A percentile compares a stretch with the other conserved stretches of the same genome.
phyloP scores from a whole-genome alignment of 2,329 filamentous ascomycete genomes.

The Allantophomopsis cytisporea region DNA sequence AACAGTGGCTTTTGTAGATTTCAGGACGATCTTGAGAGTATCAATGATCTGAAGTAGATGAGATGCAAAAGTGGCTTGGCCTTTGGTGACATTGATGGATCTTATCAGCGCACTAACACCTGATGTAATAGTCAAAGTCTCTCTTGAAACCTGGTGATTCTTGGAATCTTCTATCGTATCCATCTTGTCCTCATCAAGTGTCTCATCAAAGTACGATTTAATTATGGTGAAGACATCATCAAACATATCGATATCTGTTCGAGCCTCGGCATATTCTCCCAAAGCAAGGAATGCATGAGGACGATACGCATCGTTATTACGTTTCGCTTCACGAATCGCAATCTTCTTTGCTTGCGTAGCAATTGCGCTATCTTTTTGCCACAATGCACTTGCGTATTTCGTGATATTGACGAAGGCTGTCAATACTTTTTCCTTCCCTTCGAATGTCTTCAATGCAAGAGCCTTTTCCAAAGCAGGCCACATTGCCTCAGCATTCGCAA shows the following conservation, averaged over 20 bases:
- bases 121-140: constrained; percentile 15
- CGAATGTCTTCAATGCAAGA: constrained; percentile 79
- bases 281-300: constrained; percentile 61
- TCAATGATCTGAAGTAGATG: constrained; percentile 14
- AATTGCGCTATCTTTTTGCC: constrained; percentile 35
- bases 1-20: constrained; percentile 14
- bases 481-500: constrained; percentile 44
- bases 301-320: constrained; percentile 77
- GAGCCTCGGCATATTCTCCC: constrained; percentile 56
- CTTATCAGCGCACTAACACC: constrained; percentile 17
- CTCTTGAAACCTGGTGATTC: constrained; percentile 8
- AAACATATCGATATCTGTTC: constrained; percentile 58
- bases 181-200: constrained; percentile 49
- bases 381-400: constrained; percentile 44
- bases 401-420: constrained; percentile 69
- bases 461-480: constrained; percentile 81
- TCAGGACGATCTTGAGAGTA: constrained; percentile 8
- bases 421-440: constrained; percentile 78
- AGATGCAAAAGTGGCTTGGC: constrained; percentile 9
- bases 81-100: constrained; percentile 14
- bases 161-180: constrained; percentile 27
- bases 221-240: constrained; percentile 52
- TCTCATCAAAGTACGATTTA: constrained; percentile 43
- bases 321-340: constrained; percentile 72
- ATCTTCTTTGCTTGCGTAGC: constrained; percentile 66